A percentile compares a stretch with the other conserved stretches of the same genome.
phyloP scores from a whole-genome alignment of 1,284 basidiomycete genomes.

The Moniliella sp. region DNA sequence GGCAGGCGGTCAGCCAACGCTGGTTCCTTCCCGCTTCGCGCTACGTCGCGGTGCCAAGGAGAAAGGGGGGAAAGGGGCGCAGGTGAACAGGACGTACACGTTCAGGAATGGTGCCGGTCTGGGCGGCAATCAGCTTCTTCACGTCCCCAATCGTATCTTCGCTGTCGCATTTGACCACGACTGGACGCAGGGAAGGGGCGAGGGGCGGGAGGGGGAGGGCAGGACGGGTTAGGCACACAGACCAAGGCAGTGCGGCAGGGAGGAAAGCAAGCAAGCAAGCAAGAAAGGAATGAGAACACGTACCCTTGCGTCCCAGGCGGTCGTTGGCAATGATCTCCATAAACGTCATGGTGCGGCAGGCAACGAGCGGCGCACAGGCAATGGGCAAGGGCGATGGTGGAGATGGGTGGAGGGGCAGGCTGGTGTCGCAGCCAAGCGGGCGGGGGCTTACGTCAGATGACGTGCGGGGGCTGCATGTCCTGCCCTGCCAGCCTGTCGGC shows the following conservation, averaged over 20 bases:
- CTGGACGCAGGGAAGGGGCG: constrained; percentile 4
- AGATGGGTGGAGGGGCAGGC: no score
- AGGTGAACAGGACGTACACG: constrained; percentile 19
- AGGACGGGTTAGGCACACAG: not conserved
- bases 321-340: constrained; percentile 85
- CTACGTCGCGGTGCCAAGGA: not conserved
- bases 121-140: constrained; percentile 85
- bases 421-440: no score
- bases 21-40: not conserved
- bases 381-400: no score
- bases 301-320: constrained; percentile 82
- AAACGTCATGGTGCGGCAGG: constrained; percentile 32
- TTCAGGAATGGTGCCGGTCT: constrained; percentile 60
- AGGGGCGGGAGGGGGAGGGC: not conserved
- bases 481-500: no score
- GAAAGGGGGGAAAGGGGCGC: not conserved
- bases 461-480: no score
- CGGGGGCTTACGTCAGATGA: no score
- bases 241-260: not conserved
- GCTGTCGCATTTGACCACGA: constrained; percentile 37
- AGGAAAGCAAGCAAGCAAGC: not conserved
- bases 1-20: not conserved
- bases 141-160: constrained; percentile 90
- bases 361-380: no score
- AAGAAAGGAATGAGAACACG: constrained; percentile 1